Conservation (phyloP, 345 rosid species). For the Moringa oleifera region DNA sequence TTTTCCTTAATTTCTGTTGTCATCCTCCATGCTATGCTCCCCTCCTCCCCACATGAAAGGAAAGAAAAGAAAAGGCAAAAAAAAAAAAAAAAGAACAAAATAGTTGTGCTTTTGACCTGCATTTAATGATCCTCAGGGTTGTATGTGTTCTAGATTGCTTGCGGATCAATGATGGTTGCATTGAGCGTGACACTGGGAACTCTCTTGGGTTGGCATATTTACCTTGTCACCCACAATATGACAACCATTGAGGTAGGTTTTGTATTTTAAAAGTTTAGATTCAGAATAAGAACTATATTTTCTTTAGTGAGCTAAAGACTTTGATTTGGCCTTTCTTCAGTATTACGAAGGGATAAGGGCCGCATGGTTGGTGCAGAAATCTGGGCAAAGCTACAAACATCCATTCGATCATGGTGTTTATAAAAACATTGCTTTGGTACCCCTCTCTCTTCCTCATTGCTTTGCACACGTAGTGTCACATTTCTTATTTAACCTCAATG, state of each 20-base stretch:
- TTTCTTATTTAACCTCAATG: background rate
- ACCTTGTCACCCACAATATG: constrained; percentile 66
- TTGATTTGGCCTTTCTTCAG: constrained; percentile 28
- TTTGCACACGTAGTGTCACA: background rate
- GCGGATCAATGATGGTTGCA: constrained; percentile 38
- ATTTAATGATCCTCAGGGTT: constrained; percentile 1
- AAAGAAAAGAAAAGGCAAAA: background rate
- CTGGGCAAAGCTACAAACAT: constrained; percentile 71
- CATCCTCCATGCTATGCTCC: background rate
- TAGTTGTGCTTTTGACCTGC: background rate
- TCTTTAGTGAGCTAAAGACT: constrained; percentile 7
- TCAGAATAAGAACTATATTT: background rate
- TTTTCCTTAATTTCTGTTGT: background rate
- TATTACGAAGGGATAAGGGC: constrained; percentile 64
- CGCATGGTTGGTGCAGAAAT: constrained; percentile 79
- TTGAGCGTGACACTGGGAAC: constrained; percentile 50
- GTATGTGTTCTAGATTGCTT: constrained; percentile 35
- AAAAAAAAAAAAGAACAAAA: background rate
- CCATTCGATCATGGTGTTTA: constrained; percentile 54
- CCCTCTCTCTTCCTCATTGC: constrained; percentile 13
- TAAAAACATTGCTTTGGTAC: constrained; percentile 59
- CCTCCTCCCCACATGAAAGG: background rate
- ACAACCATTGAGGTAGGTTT: constrained; percentile 71
- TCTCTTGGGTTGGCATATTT: constrained; percentile 79
- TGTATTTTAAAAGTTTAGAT: background rate